Conservation (phyloP, 352 stramenopile species). For the Phytophthora fragariae region DNA sequence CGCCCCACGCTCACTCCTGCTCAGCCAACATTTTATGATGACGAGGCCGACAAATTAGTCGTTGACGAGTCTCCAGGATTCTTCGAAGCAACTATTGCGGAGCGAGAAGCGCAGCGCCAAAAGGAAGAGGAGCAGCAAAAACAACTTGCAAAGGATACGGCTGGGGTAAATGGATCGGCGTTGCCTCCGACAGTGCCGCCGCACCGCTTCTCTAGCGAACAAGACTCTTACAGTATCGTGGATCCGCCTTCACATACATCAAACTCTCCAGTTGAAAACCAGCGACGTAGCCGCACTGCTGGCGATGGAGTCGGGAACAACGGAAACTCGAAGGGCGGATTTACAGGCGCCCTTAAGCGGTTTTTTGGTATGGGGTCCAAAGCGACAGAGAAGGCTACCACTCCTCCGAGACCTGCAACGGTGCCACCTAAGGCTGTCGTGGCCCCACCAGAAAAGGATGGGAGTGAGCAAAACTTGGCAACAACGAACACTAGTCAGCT, state of each 20-base stretch:
- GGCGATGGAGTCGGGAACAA: slow-evolving; percentile 2
- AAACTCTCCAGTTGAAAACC: slow-evolving; percentile 38
- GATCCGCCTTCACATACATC: slow-evolving; percentile 48
- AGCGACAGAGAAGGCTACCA: slow-evolving; percentile 20
- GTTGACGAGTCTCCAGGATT: slow-evolving; percentile 69
- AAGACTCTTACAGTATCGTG: slow-evolving; percentile 66
- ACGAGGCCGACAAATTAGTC: slow-evolving; percentile 60
- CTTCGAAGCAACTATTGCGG: slow-evolving; percentile 49
- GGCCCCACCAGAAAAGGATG: slow-evolving; percentile 8
- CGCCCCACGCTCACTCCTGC: slow-evolving; percentile 10
- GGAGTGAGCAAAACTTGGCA: background rate
- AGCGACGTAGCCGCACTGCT: slow-evolving; percentile 1
- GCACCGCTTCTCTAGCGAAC: slow-evolving; percentile 43
- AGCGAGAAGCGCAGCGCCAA: slow-evolving; percentile 33
- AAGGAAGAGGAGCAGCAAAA: slow-evolving; percentile 37
- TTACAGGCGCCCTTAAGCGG: slow-evolving; percentile 67
- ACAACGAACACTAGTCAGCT: background rate
- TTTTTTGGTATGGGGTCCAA: slow-evolving; percentile 71
- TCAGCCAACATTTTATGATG: slow-evolving; percentile 50
- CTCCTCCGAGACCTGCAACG: slow-evolving; percentile 18
- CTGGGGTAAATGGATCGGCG: slow-evolving; percentile 36
- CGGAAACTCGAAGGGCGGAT: slow-evolving; percentile 36
- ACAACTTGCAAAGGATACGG: slow-evolving; percentile 32
- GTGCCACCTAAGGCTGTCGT: background rate
- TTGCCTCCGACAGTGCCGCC: slow-evolving; percentile 20